phyloP scores from a whole-genome alignment of 257 asterid genomes.

The Solanum clarkiae region DNA sequence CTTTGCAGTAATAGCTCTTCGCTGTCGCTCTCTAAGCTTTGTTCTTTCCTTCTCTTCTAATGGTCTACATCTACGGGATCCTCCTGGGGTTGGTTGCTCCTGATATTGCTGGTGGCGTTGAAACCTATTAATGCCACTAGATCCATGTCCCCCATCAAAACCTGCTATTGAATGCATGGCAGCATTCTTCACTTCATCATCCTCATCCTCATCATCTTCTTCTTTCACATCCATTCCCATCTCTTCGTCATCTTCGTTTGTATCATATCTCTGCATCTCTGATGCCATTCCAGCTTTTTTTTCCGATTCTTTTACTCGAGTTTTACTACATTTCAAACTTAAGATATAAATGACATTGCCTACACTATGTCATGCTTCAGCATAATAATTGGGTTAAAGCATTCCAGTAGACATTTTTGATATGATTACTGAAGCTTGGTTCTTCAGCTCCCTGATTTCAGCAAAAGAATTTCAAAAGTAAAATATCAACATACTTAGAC shows the following conservation, averaged over 20 bases:
- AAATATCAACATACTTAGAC: background rate
- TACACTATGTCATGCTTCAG: slow-evolving; percentile 1
- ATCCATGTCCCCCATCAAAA: slow-evolving; percentile 43
- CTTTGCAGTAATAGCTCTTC: slow-evolving; percentile 96
- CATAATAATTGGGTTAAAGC: background rate
- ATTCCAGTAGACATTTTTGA: background rate
- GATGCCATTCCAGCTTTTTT: slow-evolving; percentile 31
- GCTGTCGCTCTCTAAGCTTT: slow-evolving; percentile 87
- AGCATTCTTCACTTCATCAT: slow-evolving; percentile 53
- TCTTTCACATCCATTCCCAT: slow-evolving; percentile 94
- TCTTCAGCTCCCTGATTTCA: background rate
- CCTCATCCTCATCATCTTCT: slow-evolving; percentile 76
- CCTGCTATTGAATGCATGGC: slow-evolving; percentile 27
- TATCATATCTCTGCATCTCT: slow-evolving; percentile 65
- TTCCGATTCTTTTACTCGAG: slow-evolving; percentile 5
- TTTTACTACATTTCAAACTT: slow-evolving; percentile 1
- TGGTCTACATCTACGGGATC: slow-evolving; percentile 83
- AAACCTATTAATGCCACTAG: slow-evolving; percentile 41
- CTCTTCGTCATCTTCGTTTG: slow-evolving; percentile 86
- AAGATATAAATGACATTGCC: slow-evolving; percentile 2
- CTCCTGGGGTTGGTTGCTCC: slow-evolving; percentile 68
- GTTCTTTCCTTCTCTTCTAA: slow-evolving; percentile 97
- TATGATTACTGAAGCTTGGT: background rate
- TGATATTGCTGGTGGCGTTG: slow-evolving; percentile 54
- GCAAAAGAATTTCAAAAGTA: background rate